A percentile compares a stretch with the other conserved stretches of the same genome.
Evolutionary conservation across 2,329 filamentous ascomycete species (phyloP).

Genomic region (Nemania sp.): DNA sequence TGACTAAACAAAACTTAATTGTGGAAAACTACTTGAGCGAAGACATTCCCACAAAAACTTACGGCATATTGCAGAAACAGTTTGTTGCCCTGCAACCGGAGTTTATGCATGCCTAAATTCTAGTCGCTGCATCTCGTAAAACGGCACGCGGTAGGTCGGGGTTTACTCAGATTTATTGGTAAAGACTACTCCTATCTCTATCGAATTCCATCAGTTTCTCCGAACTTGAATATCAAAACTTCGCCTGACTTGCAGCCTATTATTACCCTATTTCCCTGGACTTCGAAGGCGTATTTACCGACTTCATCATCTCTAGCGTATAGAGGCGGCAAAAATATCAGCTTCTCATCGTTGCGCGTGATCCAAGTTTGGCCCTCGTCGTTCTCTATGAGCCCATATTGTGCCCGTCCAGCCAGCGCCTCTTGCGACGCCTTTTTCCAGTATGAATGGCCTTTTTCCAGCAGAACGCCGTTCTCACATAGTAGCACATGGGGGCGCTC

Average conservation of each 20-base stretch:
- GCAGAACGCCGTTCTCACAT: neutral
- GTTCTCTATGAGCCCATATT: neutral
- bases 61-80: too few relatives aligned
- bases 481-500: constrained; percentile 2
- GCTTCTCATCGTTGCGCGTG: neutral
- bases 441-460: neutral
- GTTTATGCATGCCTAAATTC: too few relatives aligned
- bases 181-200: too few relatives aligned
- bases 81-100: too few relatives aligned
- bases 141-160: too few relatives aligned
- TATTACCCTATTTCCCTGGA: neutral
- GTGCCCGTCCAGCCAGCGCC: neutral
- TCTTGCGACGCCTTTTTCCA: neutral
- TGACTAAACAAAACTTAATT: too few relatives aligned
- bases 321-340: constrained; percentile 1
- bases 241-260: constrained; percentile 10
- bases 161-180: too few relatives aligned
- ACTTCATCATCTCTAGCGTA: neutral
- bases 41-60: too few relatives aligned
- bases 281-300: neutral
- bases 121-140: too few relatives aligned
- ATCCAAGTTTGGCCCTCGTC: neutral
- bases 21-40: too few relatives aligned
- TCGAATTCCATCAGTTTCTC: neutral
- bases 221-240: constrained; percentile 8